Conservation (phyloP, 805 yeast genomes). For the Maudiozyma serrabonitensis region DNA sequence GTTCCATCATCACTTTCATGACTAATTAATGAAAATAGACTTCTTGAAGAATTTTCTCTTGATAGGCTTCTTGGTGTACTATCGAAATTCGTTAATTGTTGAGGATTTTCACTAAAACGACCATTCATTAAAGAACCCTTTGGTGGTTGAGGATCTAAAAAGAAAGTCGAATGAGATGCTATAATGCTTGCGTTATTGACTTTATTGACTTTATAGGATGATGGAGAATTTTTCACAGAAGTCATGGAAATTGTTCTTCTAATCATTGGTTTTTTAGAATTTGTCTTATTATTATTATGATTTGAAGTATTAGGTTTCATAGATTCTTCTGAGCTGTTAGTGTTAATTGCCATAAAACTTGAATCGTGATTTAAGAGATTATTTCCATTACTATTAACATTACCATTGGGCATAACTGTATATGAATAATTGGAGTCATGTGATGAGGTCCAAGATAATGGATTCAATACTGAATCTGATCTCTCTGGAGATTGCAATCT, state of each 20-base stretch:
- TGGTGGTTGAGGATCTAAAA: conserved; percentile 25
- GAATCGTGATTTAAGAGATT: background rate
- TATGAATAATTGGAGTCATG: background rate
- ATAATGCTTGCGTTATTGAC: conserved; percentile 6
- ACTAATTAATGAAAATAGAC: background rate
- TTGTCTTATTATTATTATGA: background rate
- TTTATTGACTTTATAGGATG: background rate
- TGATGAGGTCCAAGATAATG: background rate
- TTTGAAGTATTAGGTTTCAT: background rate
- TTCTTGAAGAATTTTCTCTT: conserved; percentile 11
- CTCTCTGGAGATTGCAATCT: background rate
- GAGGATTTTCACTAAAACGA: conserved; percentile 25
- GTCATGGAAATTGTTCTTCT: conserved; percentile 21
- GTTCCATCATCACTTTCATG: background rate
- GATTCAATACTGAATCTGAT: background rate
- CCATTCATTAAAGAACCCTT: conserved; percentile 26
- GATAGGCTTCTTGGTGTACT: conserved; percentile 24
- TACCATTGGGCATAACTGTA: too few species aligned
- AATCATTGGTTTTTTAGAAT: conserved; percentile 13
- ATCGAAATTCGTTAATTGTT: conserved; percentile 20
- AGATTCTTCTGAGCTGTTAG: background rate
- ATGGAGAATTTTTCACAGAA: conserved; percentile 1
- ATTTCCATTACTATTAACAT: background rate
- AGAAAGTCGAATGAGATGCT: conserved; percentile 22
- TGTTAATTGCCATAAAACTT: background rate